Percentiles rank a stretch among this genome's conserved stretches.
These are phyloP conservation scores for Fusarium miscanthi DNA, from an alignment of 2,329 filamentous ascomycete genomes.

Conservation along the genomic window DNA sequence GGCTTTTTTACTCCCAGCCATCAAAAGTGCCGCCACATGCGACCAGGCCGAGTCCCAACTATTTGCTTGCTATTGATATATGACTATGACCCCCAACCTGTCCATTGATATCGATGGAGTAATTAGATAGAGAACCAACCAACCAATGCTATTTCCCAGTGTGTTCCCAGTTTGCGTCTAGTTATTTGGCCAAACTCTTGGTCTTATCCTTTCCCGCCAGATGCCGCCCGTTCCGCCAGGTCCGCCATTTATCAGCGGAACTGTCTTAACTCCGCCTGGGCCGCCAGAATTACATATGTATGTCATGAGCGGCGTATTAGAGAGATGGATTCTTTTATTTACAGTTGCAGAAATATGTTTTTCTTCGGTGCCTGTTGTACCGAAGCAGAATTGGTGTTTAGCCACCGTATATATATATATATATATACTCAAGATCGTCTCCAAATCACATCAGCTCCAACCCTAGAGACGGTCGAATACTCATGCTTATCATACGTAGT, in stretches of 20 bases:
- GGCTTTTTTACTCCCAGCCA: not conserved
- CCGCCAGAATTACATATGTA: not conserved
- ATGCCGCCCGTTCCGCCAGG: conserved; percentile 25
- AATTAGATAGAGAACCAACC: not conserved
- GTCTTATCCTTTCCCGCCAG: conserved; percentile 6
- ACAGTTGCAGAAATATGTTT: not conserved
- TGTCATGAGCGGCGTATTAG: not conserved
- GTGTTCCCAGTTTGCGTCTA: not conserved
- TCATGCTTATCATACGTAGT: not conserved
- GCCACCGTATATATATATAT: no score
- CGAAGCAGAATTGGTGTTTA: not conserved
- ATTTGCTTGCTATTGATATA: conserved; percentile 5
- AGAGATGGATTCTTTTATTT: not conserved
- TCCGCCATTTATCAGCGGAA: conserved; percentile 17
- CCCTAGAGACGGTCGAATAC: not conserved
- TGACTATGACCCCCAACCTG: conserved; percentile 8
- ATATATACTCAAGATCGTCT: not conserved
- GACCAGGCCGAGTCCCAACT: not conserved
- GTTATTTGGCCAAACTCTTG: not conserved
- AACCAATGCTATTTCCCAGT: not conserved
- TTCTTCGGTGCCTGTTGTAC: not conserved
- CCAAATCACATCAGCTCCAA: not conserved
- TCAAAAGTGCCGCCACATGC: not conserved
- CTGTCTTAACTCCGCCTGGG: conserved; percentile 11
- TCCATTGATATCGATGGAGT: conserved; percentile 12